A percentile compares a stretch with the other conserved stretches of the same genome.
Evolutionary conservation across 129 eudicot genomes (phyloP).

Genomic region (Escallonia herrerae): DNA sequence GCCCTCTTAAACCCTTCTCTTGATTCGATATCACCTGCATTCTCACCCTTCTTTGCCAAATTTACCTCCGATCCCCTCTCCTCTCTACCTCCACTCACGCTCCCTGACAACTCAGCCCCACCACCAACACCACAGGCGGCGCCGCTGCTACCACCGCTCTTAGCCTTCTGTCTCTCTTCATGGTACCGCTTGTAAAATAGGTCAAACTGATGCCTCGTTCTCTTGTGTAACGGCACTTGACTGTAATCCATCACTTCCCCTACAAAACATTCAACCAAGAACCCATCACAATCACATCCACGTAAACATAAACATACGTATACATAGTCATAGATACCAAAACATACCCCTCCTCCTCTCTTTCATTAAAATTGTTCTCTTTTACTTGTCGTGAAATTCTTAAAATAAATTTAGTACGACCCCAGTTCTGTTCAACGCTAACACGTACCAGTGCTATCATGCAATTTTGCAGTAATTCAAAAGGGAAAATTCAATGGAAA

Average conservation of each 20-base stretch:
- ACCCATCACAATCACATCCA: not conserved
- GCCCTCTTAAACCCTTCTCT: not conserved
- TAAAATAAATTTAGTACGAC: too few relatives aligned
- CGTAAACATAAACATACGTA: not conserved
- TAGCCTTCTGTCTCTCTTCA: constrained; percentile 11
- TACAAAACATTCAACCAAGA: constrained; percentile 2
- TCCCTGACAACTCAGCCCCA: too few relatives aligned
- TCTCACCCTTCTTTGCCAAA: constrained; percentile 6
- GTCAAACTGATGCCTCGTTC: constrained; percentile 32
- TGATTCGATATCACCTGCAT: not conserved
- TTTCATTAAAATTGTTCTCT: too few relatives aligned
- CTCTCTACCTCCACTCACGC: not conserved
- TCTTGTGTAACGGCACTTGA: constrained; percentile 20
- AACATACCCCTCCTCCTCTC: too few relatives aligned
- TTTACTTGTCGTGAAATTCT: too few relatives aligned
- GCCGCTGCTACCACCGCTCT: not conserved
- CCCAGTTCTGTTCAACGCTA: too few relatives aligned
- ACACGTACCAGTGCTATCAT: too few relatives aligned
- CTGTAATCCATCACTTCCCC: constrained; percentile 30
- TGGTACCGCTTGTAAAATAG: constrained; percentile 25
- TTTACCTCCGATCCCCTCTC: constrained; percentile 2
- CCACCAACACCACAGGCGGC: not conserved
- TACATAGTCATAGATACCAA: too few relatives aligned
- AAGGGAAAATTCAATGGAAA: too few relatives aligned
- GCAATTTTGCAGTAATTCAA: too few relatives aligned